phyloP scores from a whole-genome alignment of 345 rosid species.

The Salix udensis region DNA sequence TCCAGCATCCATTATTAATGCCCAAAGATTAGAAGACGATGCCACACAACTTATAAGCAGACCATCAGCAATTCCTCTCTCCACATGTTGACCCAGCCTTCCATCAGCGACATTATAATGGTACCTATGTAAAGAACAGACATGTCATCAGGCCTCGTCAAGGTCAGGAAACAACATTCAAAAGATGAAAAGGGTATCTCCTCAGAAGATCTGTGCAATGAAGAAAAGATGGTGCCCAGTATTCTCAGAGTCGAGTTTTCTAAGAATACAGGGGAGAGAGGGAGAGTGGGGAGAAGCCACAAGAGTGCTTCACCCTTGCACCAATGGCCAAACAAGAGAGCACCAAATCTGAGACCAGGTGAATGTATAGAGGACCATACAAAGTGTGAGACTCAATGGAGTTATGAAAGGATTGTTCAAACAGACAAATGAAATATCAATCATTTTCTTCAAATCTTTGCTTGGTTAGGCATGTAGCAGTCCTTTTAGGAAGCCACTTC shows the following conservation, averaged over 20 bases:
- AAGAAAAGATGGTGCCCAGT: neutral
- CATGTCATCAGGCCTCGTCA: neutral
- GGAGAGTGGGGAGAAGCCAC: no score
- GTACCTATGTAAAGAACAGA: conserved; percentile 15
- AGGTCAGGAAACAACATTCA: neutral
- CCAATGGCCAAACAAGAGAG: neutral
- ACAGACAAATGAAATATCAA: neutral
- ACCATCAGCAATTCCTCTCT: conserved; percentile 32
- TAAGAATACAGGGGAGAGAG: neutral
- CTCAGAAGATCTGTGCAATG: neutral
- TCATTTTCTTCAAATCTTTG: neutral
- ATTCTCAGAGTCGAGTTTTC: neutral
- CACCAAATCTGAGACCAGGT: neutral
- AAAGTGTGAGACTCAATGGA: neutral
- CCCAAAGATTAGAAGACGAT: conserved; percentile 36
- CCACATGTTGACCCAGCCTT: conserved; percentile 34
- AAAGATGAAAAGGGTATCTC: neutral
- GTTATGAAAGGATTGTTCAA: neutral
- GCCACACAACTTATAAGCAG: conserved; percentile 32
- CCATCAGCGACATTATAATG: conserved; percentile 36
- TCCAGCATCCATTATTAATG: conserved; percentile 36
- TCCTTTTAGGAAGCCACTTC: neutral
- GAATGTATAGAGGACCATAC: neutral
- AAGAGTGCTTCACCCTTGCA: neutral
- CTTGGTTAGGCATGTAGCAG: neutral